Evolutionary conservation across 1,284 basidiomycete species (phyloP), one percentile per base, ranked within the genome.

Genomic region (Trichosporon sp.): DNA sequence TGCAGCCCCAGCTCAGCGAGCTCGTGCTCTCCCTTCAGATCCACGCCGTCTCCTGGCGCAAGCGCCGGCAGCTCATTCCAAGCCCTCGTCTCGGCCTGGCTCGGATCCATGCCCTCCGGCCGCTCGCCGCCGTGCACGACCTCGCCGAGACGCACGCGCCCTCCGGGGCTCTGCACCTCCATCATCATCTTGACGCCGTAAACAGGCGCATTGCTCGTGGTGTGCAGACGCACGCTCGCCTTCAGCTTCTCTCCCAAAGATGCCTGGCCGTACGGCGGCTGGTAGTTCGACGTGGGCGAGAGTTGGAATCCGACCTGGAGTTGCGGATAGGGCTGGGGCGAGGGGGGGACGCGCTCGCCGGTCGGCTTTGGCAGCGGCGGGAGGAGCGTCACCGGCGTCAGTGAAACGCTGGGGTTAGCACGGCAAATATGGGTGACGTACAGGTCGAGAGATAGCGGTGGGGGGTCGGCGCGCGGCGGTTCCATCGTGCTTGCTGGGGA

Each of bases 1-100:
- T 80, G 79, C 70, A 78, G 31, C 11, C 81, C 81, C 16, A 83
- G 67, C 71, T 84, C 82, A 54, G 79, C 80, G 66, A 83, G 76
- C 68, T 83, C 82, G 46, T 75, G 77, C 48, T 72, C 72, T 2
- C 79, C 78, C 4, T 77, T 72, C 26, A 83, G 61, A 31, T 73
- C 74, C 11, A 81, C 73, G 4, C 67, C 70, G 19, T 80, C 76
- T 1, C 76, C 78, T 8, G 67, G 66, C 12, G 54, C 35, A 37
- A 83, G 68, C 26, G 73, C 64, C 0, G 78, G 77, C 19, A 75
- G 46, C 12, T 68, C 71, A 21, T 72, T 75, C 68, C 72, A 72
- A 12, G 68, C 70, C 35, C 69, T 68, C 32, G 54, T 65, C 21
- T 71, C 70, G 1, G 65, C 68, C 21, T 74, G 68, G 38, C 70